phyloP scores from a whole-genome alignment of 2,329 filamentous ascomycete species.

The Penicillium sp. region DNA sequence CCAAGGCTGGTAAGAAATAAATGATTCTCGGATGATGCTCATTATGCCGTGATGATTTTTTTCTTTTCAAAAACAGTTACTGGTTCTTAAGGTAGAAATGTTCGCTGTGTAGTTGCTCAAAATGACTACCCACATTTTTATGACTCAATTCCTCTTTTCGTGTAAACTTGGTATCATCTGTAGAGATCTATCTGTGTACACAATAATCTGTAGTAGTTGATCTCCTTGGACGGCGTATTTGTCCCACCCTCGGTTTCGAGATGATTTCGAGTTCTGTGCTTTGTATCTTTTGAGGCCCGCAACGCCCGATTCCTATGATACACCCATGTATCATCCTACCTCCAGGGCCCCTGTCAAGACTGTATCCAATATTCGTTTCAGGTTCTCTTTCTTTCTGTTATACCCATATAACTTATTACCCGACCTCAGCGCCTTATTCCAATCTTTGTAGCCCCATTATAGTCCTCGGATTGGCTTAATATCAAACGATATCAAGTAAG shows the following conservation, averaged over 20 bases:
- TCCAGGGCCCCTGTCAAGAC: neutral
- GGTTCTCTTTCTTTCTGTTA: neutral
- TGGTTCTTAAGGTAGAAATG: constrained; percentile 25
- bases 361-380: no score
- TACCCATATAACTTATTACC: neutral
- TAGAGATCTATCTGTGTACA: neutral
- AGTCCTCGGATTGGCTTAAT: neutral
- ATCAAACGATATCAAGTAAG: neutral
- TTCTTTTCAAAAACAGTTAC: constrained; percentile 25
- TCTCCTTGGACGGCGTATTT: neutral
- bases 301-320: neutral
- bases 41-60: constrained; percentile 30
- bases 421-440: neutral
- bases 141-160: constrained; percentile 8
- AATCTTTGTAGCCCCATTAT: neutral
- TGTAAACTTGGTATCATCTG: neutral
- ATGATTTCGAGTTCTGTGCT: no score
- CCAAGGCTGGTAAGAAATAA: constrained; percentile 74
- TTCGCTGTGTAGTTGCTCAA: constrained; percentile 22
- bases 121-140: constrained; percentile 22
- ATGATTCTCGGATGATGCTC: constrained; percentile 26
- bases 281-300: no score
- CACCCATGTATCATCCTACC: no score
- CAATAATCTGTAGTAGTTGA: neutral
- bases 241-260: neutral